A percentile compares a stretch with the other conserved stretches of the same genome.
Conservation (phyloP, 192 early-diverging fungal species). For the Oehlia diaphana region DNA sequence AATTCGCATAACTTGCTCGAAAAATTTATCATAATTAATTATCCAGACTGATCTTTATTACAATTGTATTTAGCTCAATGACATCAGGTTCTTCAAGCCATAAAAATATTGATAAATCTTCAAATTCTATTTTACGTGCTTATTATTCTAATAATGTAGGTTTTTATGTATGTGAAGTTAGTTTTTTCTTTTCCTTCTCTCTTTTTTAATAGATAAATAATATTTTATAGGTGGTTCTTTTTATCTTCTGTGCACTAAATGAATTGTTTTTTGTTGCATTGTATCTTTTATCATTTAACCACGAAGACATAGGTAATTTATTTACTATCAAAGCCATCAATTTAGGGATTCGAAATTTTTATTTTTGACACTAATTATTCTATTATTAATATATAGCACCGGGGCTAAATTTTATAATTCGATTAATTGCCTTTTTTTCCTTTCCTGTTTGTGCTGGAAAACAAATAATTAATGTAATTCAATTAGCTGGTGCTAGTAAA, state of each 20-base stretch:
- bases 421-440: conserved; percentile 35
- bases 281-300: conserved; percentile 65
- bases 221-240: conserved; percentile 69
- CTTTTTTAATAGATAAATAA: neutral
- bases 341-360: conserved; percentile 6
- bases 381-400: neutral
- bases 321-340: neutral
- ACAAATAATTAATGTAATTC: conserved; percentile 92
- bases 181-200: neutral
- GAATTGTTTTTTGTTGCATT: conserved; percentile 90
- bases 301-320: neutral
- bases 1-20: too few relatives aligned
- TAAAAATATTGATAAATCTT: conserved; percentile 77
- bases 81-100: conserved; percentile 85
- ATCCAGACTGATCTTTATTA: neutral
- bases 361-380: neutral
- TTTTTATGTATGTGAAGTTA: neutral
- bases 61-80: conserved; percentile 57
- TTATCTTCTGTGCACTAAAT: conserved; percentile 89
- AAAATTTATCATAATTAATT: neutral
- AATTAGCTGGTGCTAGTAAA: conserved; percentile 85
- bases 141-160: conserved; percentile 91
- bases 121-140: conserved; percentile 76
- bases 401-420: neutral
- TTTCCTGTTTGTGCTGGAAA: conserved; percentile 83